Base-by-base conservation (phyloP, 345 rosid genomes). In the Linum tenue region DNA sequence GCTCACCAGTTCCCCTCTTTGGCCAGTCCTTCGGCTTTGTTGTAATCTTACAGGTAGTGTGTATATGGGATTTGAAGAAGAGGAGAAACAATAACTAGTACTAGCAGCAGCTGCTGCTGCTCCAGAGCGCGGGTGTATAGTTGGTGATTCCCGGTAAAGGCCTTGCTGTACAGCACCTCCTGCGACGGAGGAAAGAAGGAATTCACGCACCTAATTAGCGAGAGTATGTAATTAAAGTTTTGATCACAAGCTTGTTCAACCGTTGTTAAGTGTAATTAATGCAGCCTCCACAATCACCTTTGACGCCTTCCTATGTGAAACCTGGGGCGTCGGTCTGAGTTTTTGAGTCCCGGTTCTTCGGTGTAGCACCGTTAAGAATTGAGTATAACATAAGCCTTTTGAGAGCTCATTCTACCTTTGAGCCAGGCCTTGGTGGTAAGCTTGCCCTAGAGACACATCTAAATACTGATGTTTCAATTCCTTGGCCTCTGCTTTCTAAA, bases 11-110 rank as follows among this genome's bases (percentile, higher is more conserved):
- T 59, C 12, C 56, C 14, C 42, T 35, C 60, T 60, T 60, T 37
- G 60, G 53, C 7, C 41, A 15, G 65, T 63, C 77, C 41, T 39
- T 57, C 17, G 64, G 64, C 31, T 4, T n/a, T 17, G 60, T 37
- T 57, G 3, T 15, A 14, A 16, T 16, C 59, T 1, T 56, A 37
- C 38, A 57, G 38, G 16, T n/a, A 41, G 5, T 41, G 44, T 41
- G 6, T 41, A 41, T 41, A 41, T 8, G 44, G 44, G 9, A 8
- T 8, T 15, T 15, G 53, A 48, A 48, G 53, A 48, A 3, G 53
- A 48, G 53, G 14, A 48, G 53, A 48, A 48, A 10, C 53, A 12
- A 9, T 48, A 48, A 12, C 53, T 10, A 6, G 2, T 2, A 48
- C 31, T 22, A 22, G 31, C 11, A 9, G 14, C 3, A 48, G 53